Evolutionary conservation across 2,329 filamentous ascomycete species (phyloP).

Genomic region (Diplodia corticola): DNA sequence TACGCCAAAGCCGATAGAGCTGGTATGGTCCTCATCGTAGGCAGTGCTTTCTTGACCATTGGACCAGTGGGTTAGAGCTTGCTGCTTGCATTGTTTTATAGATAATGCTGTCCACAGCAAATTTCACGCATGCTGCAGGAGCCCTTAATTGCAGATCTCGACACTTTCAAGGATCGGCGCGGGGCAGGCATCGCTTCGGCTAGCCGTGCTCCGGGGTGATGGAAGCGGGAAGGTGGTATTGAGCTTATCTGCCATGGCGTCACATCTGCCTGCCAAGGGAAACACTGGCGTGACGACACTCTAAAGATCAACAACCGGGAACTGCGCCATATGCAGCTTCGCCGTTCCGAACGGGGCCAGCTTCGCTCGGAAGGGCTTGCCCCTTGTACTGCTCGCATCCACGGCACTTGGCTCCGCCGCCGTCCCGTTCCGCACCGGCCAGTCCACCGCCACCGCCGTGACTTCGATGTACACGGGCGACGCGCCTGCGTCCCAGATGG

Average conservation of each 20-base stretch:
- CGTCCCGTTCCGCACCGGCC: constrained; percentile 11
- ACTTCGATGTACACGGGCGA: neutral
- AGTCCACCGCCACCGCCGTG: neutral
- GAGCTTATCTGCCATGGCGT: constrained; percentile 1
- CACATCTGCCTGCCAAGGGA: neutral
- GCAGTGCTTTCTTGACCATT: neutral
- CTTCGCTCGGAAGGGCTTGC: neutral
- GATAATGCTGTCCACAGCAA: too few species aligned
- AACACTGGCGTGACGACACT: neutral
- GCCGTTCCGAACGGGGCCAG: neutral
- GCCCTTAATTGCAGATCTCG: neutral
- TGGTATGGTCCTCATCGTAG: neutral
- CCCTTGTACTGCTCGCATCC: neutral
- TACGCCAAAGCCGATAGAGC: neutral
- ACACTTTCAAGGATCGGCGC: neutral
- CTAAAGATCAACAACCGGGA: neutral
- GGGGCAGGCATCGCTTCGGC: neutral
- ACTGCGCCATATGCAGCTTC: constrained; percentile 6
- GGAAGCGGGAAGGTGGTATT: constrained; percentile 3
- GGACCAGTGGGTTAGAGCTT: neutral
- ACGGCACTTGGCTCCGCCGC: neutral
- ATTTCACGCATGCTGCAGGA: neutral
- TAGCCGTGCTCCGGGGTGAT: neutral
- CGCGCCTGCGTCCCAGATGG: neutral
- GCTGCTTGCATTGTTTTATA: neutral